Percentiles rank a stretch among this genome's conserved stretches.
Conservation (phyloP, 169 alveolate genomes). For the Babesia sp. region DNA sequence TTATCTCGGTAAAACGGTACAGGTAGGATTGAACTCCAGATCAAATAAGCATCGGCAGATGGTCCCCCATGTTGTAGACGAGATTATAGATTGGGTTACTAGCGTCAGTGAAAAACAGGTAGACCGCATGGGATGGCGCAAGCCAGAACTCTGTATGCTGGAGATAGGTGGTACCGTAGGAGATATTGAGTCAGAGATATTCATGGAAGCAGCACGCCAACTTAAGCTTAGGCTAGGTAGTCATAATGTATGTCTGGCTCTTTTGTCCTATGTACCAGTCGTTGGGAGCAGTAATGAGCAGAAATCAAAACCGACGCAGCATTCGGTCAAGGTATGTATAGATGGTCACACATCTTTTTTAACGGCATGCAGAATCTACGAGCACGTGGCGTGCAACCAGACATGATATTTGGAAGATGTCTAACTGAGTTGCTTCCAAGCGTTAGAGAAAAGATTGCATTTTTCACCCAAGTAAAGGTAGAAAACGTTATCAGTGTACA, state of each 20-base stretch:
- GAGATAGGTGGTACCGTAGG: constrained; percentile 99
- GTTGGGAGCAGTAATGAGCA: constrained; percentile 85
- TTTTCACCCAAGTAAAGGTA: constrained; percentile 79
- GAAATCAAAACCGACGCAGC: constrained; percentile 94
- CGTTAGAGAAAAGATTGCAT: constrained; percentile 79
- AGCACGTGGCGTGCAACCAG: constrained; percentile 82
- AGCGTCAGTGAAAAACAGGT: constrained; percentile 75
- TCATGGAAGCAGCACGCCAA: constrained; percentile 91
- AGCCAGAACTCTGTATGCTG: constrained; percentile 90
- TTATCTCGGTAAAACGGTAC: constrained; percentile 95
- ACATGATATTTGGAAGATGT: constrained; percentile 85
- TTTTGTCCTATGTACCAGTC: constrained; percentile 86
- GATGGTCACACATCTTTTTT: neutral
- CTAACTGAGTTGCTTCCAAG: constrained; percentile 74
- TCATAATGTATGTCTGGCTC: constrained; percentile 85
- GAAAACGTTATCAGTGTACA: constrained; percentile 79
- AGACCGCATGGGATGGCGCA: constrained; percentile 63
- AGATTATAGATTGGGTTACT: constrained; percentile 83
- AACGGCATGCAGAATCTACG: constrained; percentile 56
- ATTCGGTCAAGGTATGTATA: constrained; percentile 83
- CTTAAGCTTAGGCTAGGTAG: constrained; percentile 78
- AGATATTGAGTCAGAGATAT: constrained; percentile 92
- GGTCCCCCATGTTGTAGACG: constrained; percentile 81
- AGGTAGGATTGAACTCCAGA: constrained; percentile 68
- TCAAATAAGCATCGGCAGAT: constrained; percentile 47